phyloP scores from a whole-genome alignment of 345 rosid species.

The Dipteronia dyeriana region DNA sequence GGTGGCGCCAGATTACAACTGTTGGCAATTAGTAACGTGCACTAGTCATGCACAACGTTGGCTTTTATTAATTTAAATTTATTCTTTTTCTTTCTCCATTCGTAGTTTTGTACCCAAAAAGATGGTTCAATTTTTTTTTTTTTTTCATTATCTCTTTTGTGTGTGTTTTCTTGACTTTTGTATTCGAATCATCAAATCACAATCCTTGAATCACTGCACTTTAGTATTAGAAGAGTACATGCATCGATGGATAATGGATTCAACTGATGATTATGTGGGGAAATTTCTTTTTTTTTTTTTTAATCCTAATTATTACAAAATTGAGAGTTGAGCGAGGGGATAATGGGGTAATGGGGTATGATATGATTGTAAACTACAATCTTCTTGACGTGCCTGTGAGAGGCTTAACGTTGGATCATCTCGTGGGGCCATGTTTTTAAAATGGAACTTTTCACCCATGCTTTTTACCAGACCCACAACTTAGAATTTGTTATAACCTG shows the following conservation, averaged over 20 bases:
- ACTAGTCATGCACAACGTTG: background rate
- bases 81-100: no score
- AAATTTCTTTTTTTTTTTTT: no score
- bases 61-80: background rate
- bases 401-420: no score
- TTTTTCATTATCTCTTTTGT: background rate
- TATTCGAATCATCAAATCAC: background rate
- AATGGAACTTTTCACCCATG: background rate
- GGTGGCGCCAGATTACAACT: constrained; percentile 43
- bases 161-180: background rate
- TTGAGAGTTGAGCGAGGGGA: no score
- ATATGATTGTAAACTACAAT: no score
- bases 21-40: background rate
- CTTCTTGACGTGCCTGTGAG: no score
- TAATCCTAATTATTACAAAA: no score
- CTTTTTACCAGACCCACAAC: background rate
- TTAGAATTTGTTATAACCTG: background rate
- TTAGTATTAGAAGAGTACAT: background rate
- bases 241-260: background rate
- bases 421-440: background rate
- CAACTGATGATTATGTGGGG: no score
- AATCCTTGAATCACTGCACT: background rate
- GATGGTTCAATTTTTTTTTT: background rate
- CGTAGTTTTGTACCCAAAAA: background rate
- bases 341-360: no score